Evolutionary conservation across 2,329 filamentous ascomycete species (phyloP).

Genomic region (Endocalyx cinctus): DNA sequence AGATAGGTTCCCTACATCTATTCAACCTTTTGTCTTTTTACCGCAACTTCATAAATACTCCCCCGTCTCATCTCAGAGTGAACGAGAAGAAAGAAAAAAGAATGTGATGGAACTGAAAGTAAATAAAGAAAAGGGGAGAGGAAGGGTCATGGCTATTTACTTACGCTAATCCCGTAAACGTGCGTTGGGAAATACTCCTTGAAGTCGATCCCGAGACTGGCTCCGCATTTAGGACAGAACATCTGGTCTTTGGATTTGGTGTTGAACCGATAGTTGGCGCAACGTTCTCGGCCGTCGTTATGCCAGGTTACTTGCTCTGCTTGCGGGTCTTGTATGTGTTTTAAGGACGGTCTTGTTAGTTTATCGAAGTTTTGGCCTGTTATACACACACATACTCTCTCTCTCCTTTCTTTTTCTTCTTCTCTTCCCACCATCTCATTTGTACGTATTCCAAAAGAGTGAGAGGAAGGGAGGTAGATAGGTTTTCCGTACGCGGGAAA

Average conservation of each 20-base stretch:
- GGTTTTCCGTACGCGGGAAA: slow-evolving; percentile 1
- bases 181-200: slow-evolving; percentile 20
- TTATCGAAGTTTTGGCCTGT: too few relatives aligned
- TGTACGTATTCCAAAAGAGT: background rate
- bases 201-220: slow-evolving; percentile 44
- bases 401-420: background rate
- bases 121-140: background rate
- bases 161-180: slow-evolving; percentile 40
- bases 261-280: slow-evolving; percentile 40
- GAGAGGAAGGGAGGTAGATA: background rate
- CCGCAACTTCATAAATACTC: too few relatives aligned
- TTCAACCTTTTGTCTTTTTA: too few relatives aligned
- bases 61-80: too few relatives aligned
- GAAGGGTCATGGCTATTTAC: slow-evolving; percentile 11
- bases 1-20: too few relatives aligned
- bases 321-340: slow-evolving; percentile 28
- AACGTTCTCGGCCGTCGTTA: slow-evolving; percentile 31
- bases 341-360: too few relatives aligned
- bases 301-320: slow-evolving; percentile 39
- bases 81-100: background rate
- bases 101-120: background rate
- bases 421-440: too few relatives aligned
- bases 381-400: too few relatives aligned
- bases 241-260: slow-evolving; percentile 43
- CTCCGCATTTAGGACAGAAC: slow-evolving; percentile 44